Evolutionary conservation across 208 protist genomes (phyloP).

Genomic region (Acanthamoeba triangularis): DNA sequence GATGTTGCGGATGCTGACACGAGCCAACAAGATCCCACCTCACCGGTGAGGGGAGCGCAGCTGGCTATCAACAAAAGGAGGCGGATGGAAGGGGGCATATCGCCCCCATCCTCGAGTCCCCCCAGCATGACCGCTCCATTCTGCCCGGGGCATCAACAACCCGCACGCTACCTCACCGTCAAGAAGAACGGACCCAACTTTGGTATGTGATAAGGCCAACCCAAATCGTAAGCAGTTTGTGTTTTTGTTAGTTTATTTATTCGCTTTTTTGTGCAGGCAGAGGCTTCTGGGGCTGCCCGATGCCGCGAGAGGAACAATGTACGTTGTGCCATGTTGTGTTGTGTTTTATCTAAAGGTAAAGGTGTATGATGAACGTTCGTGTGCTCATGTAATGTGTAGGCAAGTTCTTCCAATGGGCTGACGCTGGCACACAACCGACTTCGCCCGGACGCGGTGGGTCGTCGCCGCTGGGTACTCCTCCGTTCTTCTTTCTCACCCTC

Average conservation of each 20-base stretch:
- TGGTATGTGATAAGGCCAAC: background rate
- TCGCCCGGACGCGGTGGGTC: background rate
- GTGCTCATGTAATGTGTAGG: background rate
- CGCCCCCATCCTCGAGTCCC: background rate
- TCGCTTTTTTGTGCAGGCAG: background rate
- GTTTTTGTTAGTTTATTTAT: conserved; percentile 24
- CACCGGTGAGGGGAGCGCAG: background rate
- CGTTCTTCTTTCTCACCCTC: background rate
- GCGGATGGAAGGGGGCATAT: background rate
- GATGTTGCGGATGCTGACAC: background rate
- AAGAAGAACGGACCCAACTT: conserved; percentile 47
- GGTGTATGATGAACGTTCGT: too few species aligned
- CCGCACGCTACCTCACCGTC: background rate
- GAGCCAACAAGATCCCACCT: background rate
- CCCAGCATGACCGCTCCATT: background rate
- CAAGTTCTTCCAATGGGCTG: conserved; percentile 55
- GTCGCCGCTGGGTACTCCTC: background rate
- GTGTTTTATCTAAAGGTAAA: background rate
- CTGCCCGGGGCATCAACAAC: background rate
- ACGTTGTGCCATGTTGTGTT: background rate
- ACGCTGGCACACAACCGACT: background rate
- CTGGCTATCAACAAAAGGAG: background rate
- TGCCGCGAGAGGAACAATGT: conserved; percentile 17
- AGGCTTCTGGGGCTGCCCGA: background rate
- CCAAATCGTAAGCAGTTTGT: too few species aligned